Evolutionary conservation across 2,329 filamentous ascomycete genomes (phyloP), one percentile per base, ranked within the genome.

Genomic region (Cladorrhinum sp.): DNA sequence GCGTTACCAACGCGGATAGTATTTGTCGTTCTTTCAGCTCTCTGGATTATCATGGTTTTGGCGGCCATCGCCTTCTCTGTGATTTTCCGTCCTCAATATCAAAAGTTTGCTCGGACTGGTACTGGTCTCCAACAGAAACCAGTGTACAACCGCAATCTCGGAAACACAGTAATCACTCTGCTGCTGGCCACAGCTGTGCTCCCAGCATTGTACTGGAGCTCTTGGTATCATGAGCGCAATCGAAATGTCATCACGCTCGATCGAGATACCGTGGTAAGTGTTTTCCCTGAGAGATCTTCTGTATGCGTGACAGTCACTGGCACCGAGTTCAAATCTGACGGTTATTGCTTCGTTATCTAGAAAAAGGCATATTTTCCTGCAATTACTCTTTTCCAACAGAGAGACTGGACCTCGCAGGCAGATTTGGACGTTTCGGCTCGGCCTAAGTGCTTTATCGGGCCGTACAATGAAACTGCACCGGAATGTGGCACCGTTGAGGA

Each of bases 371-470:
- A 58, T 18, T 62, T 58, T 41, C 60, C 60, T 2, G 58, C 55
- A 36, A 27, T 62, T 41, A 58, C 60, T 29, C 50, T 62, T 18
- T 58, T 62, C 45, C 55, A 62, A 27, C 50, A 45, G 24, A 18
- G 13, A 2, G 60, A 62, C 50, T 62, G 60, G 55, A 55, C 51
- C 2, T 58, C 55, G 2, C 60, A 62, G 29, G 36, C 60, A 2
- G 50, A 55, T 13, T 45, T 62, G 7, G 49, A 50, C 18, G 29
- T 48, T 13, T 24, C 29, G 2, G 18, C 38, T 18, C 25, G 27
- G 1, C 60, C 60, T 12, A 62, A 62, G 27, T 58, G 60, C 32
- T 62, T 62, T 25, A 55, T 62, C 50, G 60, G 60, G 9, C 58
- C 50, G 51, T 27, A 55, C 51, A 41, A 62, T 18, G 60, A 62